Percentiles rank a stretch among this genome's conserved stretches.
Conservation (phyloP, 164 flowering plant genomes). For the Chimonanthus salicifolius region DNA sequence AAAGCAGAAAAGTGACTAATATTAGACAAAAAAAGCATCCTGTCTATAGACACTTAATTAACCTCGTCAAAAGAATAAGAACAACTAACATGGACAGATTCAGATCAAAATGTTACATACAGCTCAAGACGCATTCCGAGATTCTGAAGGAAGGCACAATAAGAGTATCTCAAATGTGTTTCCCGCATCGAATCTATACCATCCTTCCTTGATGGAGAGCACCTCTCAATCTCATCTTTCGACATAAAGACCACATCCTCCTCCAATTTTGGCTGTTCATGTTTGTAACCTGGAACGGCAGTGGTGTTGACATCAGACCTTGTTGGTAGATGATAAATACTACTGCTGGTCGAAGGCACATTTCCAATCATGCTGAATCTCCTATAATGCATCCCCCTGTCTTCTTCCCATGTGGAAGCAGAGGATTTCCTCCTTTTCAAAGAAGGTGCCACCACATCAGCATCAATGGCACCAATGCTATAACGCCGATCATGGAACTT, state of each 20-base stretch:
- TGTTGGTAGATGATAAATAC: constrained; percentile 14
- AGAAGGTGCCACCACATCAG: constrained; percentile 26
- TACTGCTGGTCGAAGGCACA: constrained; percentile 29
- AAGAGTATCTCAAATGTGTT: constrained; percentile 77
- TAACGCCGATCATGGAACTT: constrained; percentile 21
- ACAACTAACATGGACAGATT: not conserved
- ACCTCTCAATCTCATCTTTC: constrained; percentile 77
- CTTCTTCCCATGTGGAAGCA: constrained; percentile 36
- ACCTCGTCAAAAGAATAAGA: not conserved
- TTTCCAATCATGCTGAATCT: constrained; percentile 16
- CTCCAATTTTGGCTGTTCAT: constrained; percentile 47
- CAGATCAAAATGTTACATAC: constrained; percentile 39
- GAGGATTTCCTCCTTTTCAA: constrained; percentile 58
- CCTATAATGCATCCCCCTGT: constrained; percentile 27
- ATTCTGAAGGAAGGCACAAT: constrained; percentile 82
- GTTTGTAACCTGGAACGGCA: constrained; percentile 36
- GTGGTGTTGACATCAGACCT: constrained; percentile 27
- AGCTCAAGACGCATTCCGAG: constrained; percentile 82
- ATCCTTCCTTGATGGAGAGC: constrained; percentile 92
- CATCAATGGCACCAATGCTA: constrained; percentile 18
- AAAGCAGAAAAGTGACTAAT: constrained; percentile 36
- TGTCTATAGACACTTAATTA: not conserved
- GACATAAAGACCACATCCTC: constrained; percentile 71
- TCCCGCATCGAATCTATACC: constrained; percentile 84
- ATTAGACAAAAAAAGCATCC: not conserved